A percentile compares a stretch with the other conserved stretches of the same genome.
These are phyloP conservation scores for Clarireedia paspali DNA, from an alignment of 2,329 filamentous ascomycete species.

Conservation along the genomic window DNA sequence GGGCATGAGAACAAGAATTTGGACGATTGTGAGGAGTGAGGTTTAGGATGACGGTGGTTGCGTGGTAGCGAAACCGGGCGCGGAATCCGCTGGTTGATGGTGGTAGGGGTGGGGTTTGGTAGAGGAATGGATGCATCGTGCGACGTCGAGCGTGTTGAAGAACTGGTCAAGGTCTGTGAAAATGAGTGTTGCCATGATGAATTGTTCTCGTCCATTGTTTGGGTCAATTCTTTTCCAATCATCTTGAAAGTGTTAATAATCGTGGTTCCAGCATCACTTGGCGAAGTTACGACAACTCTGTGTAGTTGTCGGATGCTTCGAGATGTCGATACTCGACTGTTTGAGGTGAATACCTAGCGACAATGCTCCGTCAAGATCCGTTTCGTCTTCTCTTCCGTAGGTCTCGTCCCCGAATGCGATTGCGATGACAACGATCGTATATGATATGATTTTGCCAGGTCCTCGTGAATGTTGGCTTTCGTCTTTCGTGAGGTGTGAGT, in stretches of 20 bases:
- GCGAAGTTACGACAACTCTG: neutral
- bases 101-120: neutral
- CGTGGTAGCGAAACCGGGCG: neutral
- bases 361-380: neutral
- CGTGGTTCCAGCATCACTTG: constrained; percentile 28
- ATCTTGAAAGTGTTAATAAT: constrained; percentile 12
- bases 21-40: constrained; percentile 6
- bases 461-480: neutral
- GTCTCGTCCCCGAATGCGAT: neutral
- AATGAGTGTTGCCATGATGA: neutral
- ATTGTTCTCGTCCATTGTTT: neutral
- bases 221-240: neutral
- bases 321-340: neutral
- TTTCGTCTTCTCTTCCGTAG: neutral
- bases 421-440: neutral
- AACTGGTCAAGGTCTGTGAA: neutral
- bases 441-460: neutral
- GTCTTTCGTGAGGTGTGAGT: neutral
- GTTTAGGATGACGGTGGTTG: neutral
- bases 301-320: neutral
- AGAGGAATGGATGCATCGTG: neutral
- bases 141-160: neutral
- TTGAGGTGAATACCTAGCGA: too few species aligned
- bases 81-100: neutral
- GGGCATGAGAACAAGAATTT: constrained; percentile 6